Evolutionary conservation across 2,329 filamentous ascomycete genomes (phyloP), one percentile per base, ranked within the genome.

Genomic region (Calonectria multiphialidica): DNA sequence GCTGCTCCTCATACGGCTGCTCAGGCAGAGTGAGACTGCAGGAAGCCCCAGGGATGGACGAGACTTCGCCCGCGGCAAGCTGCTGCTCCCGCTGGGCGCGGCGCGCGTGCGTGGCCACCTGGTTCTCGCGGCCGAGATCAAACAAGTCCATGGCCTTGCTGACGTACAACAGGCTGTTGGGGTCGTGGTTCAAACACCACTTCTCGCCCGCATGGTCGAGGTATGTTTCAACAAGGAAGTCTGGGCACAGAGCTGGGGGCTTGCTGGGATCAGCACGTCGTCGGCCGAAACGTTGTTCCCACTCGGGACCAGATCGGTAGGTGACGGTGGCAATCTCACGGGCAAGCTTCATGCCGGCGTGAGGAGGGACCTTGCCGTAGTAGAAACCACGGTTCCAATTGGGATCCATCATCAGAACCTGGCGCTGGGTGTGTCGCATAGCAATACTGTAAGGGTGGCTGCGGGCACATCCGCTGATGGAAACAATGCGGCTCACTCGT

Each of bases 71-170:
- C 1, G 87, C 86, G 25, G 89, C 87, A 2, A 96, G 84, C 62
- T 90, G 89, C 53, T 86, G 83, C 72, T 89, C 85, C 59, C 93
- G 91, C 67, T 90, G 87, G 16, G 88, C 86, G 18, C 96, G 88
- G 33, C 95, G 90, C 37, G 86, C 80, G 23, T 87, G 87, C 2
- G 94, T 91, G 23, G 89, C 90, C 4, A 86, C 83, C 81, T 96
- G 94, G 80, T 93, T 92, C 47, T 91, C 89, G 59, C 87, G 87
- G 28, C 97, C 95, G 0, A 99, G 90, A 80, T 99, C 97, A 82
- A 99, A 99, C 15, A 99, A 88, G 81, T 99, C 97, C 97, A 99
- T 99, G 6, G 97, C 97, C 85, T 99, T 99, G 83, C 95, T 98
- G 69, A 99, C 95, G 83, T 99, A 99, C 2, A 99, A 88, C 45